Evolutionary conservation across 208 protist species (phyloP), one percentile per base, ranked within the genome.

Genomic region (Leptomonas pyrrhocoris): DNA sequence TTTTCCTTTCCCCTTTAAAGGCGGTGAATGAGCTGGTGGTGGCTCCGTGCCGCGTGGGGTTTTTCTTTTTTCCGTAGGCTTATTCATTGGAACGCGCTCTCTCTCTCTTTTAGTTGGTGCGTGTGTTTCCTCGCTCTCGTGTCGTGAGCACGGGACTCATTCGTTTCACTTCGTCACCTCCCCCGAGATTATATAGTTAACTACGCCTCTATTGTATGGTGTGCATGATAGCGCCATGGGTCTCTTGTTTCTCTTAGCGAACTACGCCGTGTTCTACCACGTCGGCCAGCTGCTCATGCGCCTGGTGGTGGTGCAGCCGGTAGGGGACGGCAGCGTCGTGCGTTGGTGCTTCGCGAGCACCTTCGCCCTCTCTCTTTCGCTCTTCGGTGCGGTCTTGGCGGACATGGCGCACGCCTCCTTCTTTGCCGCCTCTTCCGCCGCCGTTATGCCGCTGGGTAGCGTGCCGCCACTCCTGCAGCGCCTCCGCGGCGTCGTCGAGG

Each of bases 321-420:
- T 65, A 1, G 53, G 54, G 7, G 53, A 73, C 18, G 46, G 56
- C 49, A 63, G 49, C 19, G 49, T 67, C 11, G 59, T 57, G 73
- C 68, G 63, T 13, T 74, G 61, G 49, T 68, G 57, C 63, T 80
- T 80, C 45, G 68, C 68, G 30, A 75, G 64, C 50, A 73, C 60
- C 43, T 71, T 80, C 46, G 53, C 75, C 18, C 38, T 75, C 18
- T 75, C 68, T 9, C 9, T 75, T n/a, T 63, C 64, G 13, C 68
- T 75, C 34, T 75, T 80, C 50, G 65, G 28, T 34, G 68, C 74
- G 3, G 61, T 69, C n/a, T 25, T 69, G 25, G 74, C 67, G 45
- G 68, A 72, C 63, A 76, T 76, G 56, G 75, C 56, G 8, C 54
- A 60, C 23, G 42, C 59, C 6, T 70, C 59, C 40, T 36, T 63